phyloP scores from a whole-genome alignment of 108 stramenopile genomes.

The Skeletonema grethae region DNA sequence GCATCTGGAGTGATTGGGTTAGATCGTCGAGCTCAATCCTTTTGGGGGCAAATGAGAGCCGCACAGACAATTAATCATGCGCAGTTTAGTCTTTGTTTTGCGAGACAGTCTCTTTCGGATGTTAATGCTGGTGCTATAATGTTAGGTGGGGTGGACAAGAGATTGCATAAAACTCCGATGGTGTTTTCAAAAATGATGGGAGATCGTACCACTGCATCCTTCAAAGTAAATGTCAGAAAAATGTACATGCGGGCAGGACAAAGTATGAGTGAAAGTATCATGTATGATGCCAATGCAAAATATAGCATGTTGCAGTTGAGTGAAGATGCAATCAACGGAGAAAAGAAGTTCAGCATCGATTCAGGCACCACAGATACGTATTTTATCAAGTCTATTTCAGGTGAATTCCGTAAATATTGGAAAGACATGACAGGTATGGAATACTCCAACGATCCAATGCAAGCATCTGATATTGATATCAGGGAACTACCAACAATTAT shows the following conservation, averaged over 20 bases:
- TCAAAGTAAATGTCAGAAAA: conserved; percentile 78
- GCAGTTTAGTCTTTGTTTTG: conserved; percentile 90
- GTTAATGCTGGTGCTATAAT: conserved; percentile 77
- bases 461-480: conserved; percentile 48
- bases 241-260: conserved; percentile 71
- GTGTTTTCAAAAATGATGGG: conserved; percentile 78
- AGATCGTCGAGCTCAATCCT: conserved; percentile 74
- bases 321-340: conserved; percentile 57
- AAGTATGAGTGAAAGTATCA: conserved; percentile 43
- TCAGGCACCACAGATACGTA: conserved; percentile 95
- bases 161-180: conserved; percentile 85
- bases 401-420: conserved; percentile 76
- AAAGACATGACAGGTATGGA: conserved; percentile 64
- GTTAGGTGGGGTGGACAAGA: conserved; percentile 81
- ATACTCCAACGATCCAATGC: conserved; percentile 67
- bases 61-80: conserved; percentile 69
- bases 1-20: conserved; percentile 97
- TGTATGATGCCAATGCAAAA: conserved; percentile 25
- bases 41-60: conserved; percentile 85
- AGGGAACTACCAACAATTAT: conserved; percentile 72
- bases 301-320: conserved; percentile 52
- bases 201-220: conserved; percentile 65
- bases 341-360: conserved; percentile 94
- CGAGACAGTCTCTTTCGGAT: conserved; percentile 57
- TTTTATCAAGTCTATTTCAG: conserved; percentile 56